Base-by-base conservation (phyloP, 192 early-diverging fungal species). In the Phycomyces nitens region DNA sequence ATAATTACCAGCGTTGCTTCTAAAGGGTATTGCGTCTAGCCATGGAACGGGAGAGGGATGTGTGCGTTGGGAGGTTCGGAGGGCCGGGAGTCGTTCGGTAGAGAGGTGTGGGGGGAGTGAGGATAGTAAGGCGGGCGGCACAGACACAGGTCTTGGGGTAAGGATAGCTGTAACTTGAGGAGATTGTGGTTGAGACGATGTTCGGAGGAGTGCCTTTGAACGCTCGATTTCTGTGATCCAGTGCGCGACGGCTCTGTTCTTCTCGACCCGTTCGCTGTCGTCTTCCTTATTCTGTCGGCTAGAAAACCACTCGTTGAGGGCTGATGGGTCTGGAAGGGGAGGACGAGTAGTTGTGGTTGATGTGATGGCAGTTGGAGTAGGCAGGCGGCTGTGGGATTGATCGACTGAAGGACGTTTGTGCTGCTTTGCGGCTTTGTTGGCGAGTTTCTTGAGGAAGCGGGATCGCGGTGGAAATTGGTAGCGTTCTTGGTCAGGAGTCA, bases 391-490 rank as follows among this genome's bases (percentile, higher is more conserved):
- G 18, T 11, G 44, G 1, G 18, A 3, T 11, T 47, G 15, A 18
- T 47, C 44, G 11, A 47, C 2, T n/a, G 44, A 47, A n/a, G 18
- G 12, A 11, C 11, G 12, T 11, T 47, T 2, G 44, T 43, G 34
- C 21, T 52, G 38, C 43, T 68, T 58, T n/a, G 66, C 58, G 44
- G 44, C 11, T 3, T n/a, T 47, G 10, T 41, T 56, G 44, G 68
- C 68, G 9, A 69, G 40, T 47, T 63, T 69, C 21, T 63, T 69
- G 10, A 69, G 51, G 51, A 69, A 62, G n/a, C 60, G 23, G 6
- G 68, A 69, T 39, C 68, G 49, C 22, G 68, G 68, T 40, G 68
- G 68, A 39, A 69, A 69, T 53, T 69, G 60, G 53, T 69, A 69
- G 21, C 61, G 60, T 20, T 69, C 60, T 58, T 69, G 68, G 22